Evolutionary conservation across 768 basidiomycete species (phyloP).

Genomic region (Podaxis mareebaensis): DNA sequence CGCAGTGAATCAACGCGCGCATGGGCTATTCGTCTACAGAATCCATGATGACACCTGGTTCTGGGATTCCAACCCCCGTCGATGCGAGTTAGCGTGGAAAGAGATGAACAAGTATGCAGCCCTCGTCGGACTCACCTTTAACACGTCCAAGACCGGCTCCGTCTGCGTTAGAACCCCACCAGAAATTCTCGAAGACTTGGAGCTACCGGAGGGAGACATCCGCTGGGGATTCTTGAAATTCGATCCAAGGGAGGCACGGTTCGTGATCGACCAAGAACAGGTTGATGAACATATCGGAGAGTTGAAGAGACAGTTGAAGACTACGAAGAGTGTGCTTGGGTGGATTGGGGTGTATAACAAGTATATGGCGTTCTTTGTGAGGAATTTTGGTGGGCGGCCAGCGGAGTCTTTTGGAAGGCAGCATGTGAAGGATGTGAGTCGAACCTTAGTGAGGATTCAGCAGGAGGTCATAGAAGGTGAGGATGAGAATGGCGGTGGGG

Average conservation of each 20-base stretch:
- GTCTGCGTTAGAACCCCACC: conserved; percentile 26
- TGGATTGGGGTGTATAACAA: conserved; percentile 41
- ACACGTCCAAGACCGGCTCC: conserved; percentile 42
- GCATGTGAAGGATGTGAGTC: conserved; percentile 32
- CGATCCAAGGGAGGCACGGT: conserved; percentile 28
- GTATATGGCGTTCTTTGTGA: conserved; percentile 38
- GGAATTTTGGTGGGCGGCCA: conserved; percentile 37
- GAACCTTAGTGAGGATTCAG: conserved; percentile 34
- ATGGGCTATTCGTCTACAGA: conserved; percentile 43
- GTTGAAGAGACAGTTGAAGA: conserved; percentile 35
- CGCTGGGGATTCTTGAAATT: conserved; percentile 43
- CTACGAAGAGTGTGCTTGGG: conserved; percentile 38
- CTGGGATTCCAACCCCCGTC: conserved; percentile 34
- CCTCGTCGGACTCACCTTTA: conserved; percentile 42
- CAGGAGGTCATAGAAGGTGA: conserved; percentile 24
- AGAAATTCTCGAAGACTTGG: conserved; percentile 19
- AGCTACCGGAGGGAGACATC: conserved; percentile 35
- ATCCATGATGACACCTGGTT: conserved; percentile 51
- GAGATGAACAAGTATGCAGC: conserved; percentile 43
- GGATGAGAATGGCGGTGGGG: neutral
- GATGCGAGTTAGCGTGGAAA: conserved; percentile 38
- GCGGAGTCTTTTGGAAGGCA: conserved; percentile 32
- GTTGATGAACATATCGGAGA: conserved; percentile 38
- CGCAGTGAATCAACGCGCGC: conserved; percentile 43
- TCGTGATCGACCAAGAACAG: conserved; percentile 37